Evolutionary conservation across 768 basidiomycete genomes (phyloP).

Genomic region (Tylopilus vinaceipallidus): DNA sequence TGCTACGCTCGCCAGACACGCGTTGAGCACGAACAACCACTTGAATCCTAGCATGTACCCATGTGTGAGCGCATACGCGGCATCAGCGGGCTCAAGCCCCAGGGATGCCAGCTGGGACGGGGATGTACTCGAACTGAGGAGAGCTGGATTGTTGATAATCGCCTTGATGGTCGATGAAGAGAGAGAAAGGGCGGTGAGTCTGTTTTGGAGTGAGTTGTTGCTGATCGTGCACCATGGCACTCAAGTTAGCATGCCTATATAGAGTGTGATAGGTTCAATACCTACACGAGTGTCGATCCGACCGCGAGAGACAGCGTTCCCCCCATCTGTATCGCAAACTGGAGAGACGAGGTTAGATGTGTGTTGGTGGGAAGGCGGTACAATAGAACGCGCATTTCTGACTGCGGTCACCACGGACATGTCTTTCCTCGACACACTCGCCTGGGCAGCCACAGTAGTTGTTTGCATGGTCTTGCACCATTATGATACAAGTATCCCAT

Average conservation of each 20-base stretch:
- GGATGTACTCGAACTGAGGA: background rate
- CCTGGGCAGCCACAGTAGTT: background rate
- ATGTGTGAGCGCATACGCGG: background rate
- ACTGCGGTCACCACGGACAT: background rate
- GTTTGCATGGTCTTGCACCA: background rate
- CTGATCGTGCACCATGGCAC: too few species aligned
- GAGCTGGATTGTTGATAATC: background rate
- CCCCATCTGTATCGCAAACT: background rate
- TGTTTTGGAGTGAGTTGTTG: background rate
- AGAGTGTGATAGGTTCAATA: background rate
- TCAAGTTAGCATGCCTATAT: too few species aligned
- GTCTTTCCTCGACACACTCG: background rate
- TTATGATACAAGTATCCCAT: too few species aligned
- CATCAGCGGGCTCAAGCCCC: background rate
- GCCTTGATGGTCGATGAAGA: background rate
- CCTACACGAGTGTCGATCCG: constrained; percentile 1
- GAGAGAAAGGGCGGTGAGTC: background rate
- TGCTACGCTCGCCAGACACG: background rate
- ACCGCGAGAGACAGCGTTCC: background rate
- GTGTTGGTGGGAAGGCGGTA: background rate
- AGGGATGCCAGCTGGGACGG: background rate
- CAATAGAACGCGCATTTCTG: background rate
- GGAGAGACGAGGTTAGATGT: background rate
- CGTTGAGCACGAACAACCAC: background rate
- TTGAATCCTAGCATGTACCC: background rate